phyloP scores from a whole-genome alignment of 2,329 filamentous ascomycete species.

The Aspergillus felis region DNA sequence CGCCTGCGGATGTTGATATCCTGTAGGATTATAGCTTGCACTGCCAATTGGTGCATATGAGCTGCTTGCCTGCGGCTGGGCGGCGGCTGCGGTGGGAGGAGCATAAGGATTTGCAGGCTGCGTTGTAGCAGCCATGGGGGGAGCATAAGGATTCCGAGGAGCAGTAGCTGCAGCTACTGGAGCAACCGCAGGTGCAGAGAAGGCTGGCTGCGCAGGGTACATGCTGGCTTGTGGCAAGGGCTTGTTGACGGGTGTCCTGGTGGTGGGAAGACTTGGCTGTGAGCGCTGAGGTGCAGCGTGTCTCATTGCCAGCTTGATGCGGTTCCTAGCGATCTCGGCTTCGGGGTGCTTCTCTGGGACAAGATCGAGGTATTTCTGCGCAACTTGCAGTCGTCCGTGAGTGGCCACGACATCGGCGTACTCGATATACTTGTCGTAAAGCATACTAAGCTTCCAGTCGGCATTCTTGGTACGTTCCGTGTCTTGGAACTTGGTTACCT shows the following conservation, averaged over 20 bases:
- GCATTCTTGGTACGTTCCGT: conserved; percentile 64
- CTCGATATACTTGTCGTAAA: conserved; percentile 95
- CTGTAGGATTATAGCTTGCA: conserved; percentile 35
- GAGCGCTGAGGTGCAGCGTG: conserved; percentile 48
- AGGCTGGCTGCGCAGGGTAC: conserved; percentile 35
- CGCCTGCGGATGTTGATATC: conserved; percentile 55
- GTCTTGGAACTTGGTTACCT: conserved; percentile 89
- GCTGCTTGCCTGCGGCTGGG: conserved; percentile 11
- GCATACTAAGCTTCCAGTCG: conserved; percentile 80
- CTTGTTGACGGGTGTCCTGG: conserved; percentile 39
- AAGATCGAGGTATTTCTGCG: conserved; percentile 86
- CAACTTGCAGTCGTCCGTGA: conserved; percentile 79
- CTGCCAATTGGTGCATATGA: conserved; percentile 21
- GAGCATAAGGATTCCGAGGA: conserved; percentile 49
- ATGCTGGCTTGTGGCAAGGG: conserved; percentile 36
- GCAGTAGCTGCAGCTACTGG: conserved; percentile 37
- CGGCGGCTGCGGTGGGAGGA: conserved; percentile 19
- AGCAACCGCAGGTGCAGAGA: conserved; percentile 23
- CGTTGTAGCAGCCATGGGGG: conserved; percentile 31
- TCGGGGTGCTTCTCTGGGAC: conserved; percentile 78
- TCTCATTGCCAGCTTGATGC: conserved; percentile 78
- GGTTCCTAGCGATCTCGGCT: conserved; percentile 79
- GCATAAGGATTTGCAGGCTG: conserved; percentile 30
- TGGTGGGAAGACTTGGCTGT: conserved; percentile 37
- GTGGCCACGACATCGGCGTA: conserved; percentile 93